Conservation (phyloP, 345 rosid genomes). For the Salix dunnii region DNA sequence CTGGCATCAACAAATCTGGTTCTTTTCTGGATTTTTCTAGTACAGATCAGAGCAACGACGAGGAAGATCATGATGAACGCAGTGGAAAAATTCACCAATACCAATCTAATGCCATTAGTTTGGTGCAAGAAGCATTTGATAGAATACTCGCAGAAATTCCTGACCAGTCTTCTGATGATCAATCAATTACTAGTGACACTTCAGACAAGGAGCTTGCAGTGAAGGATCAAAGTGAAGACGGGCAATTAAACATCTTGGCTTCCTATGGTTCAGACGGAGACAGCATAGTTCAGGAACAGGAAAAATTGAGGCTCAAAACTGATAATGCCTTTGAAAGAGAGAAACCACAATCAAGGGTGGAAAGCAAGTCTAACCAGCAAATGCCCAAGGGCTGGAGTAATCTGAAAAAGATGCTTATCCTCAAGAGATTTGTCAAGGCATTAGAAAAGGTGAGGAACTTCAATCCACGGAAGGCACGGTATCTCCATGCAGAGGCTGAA, state of each 20-base stretch:
- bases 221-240: conserved; percentile 28
- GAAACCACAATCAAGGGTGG: conserved; percentile 31
- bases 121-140: conserved; percentile 77
- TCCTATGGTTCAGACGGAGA: conserved; percentile 19
- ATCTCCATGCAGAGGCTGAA: conserved; percentile 41
- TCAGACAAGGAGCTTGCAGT: conserved; percentile 37
- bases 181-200: conserved; percentile 36
- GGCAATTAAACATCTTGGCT: conserved; percentile 28
- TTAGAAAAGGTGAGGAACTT: conserved; percentile 58
- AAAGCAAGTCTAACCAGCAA: conserved; percentile 34
- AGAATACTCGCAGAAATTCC: conserved; percentile 74
- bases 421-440: conserved; percentile 75
- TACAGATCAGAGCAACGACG: conserved; percentile 12
- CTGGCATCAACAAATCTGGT: conserved; percentile 12
- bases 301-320: conserved; percentile 12
- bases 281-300: conserved; percentile 3
- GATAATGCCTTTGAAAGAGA: conserved; percentile 18
- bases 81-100: conserved; percentile 32
- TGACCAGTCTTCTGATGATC: conserved; percentile 53
- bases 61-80: conserved; percentile 31
- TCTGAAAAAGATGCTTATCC: conserved; percentile 64
- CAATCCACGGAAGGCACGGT: conserved; percentile 41
- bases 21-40: conserved; percentile 17
- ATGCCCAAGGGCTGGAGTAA: conserved; percentile 72
- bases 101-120: conserved; percentile 55